These are phyloP conservation scores for Starmerella apis DNA, from an alignment of 805 yeast genomes.

Conservation along the genomic window DNA sequence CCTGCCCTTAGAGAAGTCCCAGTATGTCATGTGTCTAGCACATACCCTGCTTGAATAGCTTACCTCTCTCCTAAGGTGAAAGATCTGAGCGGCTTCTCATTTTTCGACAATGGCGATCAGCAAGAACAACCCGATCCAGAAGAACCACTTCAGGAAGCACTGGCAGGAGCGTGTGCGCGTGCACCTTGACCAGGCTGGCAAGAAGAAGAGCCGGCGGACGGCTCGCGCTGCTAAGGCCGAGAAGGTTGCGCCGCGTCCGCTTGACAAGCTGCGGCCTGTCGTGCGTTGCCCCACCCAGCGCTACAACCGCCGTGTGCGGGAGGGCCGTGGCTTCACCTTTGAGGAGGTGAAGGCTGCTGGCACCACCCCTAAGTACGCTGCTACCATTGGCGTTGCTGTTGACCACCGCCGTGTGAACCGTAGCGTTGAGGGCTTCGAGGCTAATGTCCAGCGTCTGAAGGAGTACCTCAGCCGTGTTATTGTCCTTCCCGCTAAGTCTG, in stretches of 20 bases:
- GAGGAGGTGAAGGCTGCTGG: slow-evolving; percentile 98
- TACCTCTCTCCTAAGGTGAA: slow-evolving; percentile 8
- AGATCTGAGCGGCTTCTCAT: slow-evolving; percentile 16
- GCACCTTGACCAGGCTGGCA: slow-evolving; percentile 99
- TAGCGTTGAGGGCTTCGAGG: slow-evolving; percentile 87
- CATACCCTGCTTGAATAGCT: slow-evolving; percentile 7
- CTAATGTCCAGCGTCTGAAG: slow-evolving; percentile 90
- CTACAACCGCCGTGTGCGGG: slow-evolving; percentile 99
- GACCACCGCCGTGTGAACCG: slow-evolving; percentile 99
- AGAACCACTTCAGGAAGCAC: slow-evolving; percentile 99
- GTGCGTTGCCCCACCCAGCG: slow-evolving; percentile 98
- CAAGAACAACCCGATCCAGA: slow-evolving; percentile 97
- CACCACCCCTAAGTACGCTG: slow-evolving; percentile 77
- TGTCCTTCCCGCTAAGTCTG: slow-evolving; percentile 78
- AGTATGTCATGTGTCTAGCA: slow-evolving; percentile 5
- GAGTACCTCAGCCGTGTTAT: slow-evolving; percentile 94
- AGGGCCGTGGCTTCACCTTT: slow-evolving; percentile 98
- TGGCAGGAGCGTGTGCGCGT: slow-evolving; percentile 99
- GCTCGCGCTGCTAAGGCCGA: slow-evolving; percentile 93
- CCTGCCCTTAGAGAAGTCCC: slow-evolving; percentile 3
- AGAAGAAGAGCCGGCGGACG: slow-evolving; percentile 92
- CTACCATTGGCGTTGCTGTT: slow-evolving; percentile 96
- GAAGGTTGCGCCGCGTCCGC: slow-evolving; percentile 91
- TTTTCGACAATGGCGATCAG: slow-evolving; percentile 63
- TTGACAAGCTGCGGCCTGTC: slow-evolving; percentile 91